Evolutionary conservation across 1,284 basidiomycete genomes (phyloP).

Genomic region (Irpex sp.): DNA sequence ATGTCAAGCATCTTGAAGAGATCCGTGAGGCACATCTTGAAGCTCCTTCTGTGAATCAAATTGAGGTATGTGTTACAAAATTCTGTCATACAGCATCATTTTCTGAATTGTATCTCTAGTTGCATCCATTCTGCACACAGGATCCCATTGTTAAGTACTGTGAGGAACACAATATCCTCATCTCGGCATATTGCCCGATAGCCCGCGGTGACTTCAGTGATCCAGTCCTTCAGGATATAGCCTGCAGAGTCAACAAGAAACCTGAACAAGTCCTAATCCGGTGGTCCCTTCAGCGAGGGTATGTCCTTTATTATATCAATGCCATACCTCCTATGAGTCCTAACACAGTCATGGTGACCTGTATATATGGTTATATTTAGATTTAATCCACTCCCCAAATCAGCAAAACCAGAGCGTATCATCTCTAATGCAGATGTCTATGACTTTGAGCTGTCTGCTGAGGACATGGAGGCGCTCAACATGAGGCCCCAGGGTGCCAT

Average conservation of each 20-base stretch:
- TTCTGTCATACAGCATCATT: not conserved
- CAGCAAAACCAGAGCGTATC: not conserved
- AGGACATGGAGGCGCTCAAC: not conserved
- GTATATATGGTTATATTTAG: not conserved
- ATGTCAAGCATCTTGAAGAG: not conserved
- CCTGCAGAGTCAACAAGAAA: not conserved
- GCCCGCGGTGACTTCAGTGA: not conserved
- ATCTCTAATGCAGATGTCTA: not conserved
- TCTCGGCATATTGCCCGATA: not conserved
- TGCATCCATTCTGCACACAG: not conserved
- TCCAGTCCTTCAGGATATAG: not conserved
- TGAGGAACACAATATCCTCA: not conserved
- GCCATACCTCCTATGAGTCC: too few relatives aligned
- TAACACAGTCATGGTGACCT: not conserved
- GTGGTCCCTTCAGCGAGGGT: not conserved
- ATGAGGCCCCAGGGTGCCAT: not conserved
- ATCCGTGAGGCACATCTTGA: not conserved
- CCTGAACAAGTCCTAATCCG: not conserved
- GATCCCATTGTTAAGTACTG: not conserved
- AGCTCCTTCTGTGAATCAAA: not conserved
- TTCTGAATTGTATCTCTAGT: not conserved
- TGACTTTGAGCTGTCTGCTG: not conserved
- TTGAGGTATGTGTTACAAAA: not conserved
- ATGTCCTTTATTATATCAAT: not conserved
- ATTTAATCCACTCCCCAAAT: not conserved